Evolutionary conservation across 2,329 filamentous ascomycete genomes (phyloP).

Genomic region (Paracoccidioides brasiliensis): DNA sequence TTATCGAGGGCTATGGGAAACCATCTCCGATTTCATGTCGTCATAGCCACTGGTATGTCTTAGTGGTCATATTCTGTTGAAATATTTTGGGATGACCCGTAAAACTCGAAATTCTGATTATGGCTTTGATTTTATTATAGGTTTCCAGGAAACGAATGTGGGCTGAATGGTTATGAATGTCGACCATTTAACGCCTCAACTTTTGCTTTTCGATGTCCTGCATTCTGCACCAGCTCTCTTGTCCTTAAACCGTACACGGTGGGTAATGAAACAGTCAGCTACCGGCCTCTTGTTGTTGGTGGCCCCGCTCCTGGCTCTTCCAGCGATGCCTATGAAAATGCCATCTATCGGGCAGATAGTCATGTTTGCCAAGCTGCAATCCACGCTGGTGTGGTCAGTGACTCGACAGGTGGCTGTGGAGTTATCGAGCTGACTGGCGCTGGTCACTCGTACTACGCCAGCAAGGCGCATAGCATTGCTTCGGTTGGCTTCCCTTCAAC

Average conservation of each 20-base stretch:
- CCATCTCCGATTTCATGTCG: conserved; percentile 34
- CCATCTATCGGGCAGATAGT: conserved; percentile 75
- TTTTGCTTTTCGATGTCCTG: conserved; percentile 44
- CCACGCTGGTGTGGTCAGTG: conserved; percentile 64
- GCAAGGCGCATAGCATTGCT: conserved; percentile 57
- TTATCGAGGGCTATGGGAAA: conserved; percentile 37
- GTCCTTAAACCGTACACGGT: conserved; percentile 40
- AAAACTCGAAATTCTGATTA: background rate
- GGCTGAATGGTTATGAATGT: conserved; percentile 43
- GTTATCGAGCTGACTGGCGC: conserved; percentile 63
- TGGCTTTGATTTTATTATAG: conserved; percentile 13
- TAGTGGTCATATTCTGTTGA: background rate
- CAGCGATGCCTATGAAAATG: conserved; percentile 14
- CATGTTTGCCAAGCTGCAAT: conserved; percentile 78
- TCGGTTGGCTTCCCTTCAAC: conserved; percentile 73
- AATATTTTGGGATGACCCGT: background rate
- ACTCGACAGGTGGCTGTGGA: conserved; percentile 64
- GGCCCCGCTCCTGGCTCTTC: conserved; percentile 29
- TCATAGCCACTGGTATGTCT: conserved; percentile 32
- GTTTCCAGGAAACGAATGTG: conserved; percentile 35
- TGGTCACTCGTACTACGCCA: conserved; percentile 48
- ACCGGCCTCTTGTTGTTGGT: conserved; percentile 40
- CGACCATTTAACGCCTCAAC: conserved; percentile 41
- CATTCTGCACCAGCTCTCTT: conserved; percentile 36
- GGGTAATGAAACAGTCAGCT: conserved; percentile 39